Evolutionary conservation across 805 yeast species (phyloP).

Genomic region (Schizosaccharomyces octosporus): DNA sequence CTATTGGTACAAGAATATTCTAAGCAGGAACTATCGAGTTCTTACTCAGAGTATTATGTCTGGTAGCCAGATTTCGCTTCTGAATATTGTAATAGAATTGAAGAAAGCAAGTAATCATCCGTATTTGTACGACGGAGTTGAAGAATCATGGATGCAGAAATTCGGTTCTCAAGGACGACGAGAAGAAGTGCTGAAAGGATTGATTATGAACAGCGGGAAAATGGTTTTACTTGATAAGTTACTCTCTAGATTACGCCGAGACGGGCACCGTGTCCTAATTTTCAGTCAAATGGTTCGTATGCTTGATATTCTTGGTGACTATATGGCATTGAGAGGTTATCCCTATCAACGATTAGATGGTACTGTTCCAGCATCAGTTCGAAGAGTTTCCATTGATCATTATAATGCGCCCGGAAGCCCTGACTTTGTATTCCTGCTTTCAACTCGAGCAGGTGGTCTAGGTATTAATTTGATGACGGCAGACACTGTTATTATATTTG

Average conservation of each 20-base stretch:
- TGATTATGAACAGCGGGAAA: slow-evolving; percentile 93
- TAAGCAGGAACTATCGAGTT: slow-evolving; percentile 79
- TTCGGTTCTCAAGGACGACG: slow-evolving; percentile 30
- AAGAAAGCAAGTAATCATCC: slow-evolving; percentile 96
- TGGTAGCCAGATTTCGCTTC: slow-evolving; percentile 44
- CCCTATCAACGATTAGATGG: slow-evolving; percentile 89
- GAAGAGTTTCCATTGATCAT: slow-evolving; percentile 88
- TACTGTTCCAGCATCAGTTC: slow-evolving; percentile 78
- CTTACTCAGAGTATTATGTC: slow-evolving; percentile 28
- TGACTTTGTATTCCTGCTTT: slow-evolving; percentile 69
- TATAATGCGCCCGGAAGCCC: slow-evolving; percentile 81
- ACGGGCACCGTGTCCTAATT: slow-evolving; percentile 86
- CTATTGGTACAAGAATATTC: slow-evolving; percentile 75
- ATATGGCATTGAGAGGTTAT: slow-evolving; percentile 61
- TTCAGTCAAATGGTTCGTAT: slow-evolving; percentile 95
- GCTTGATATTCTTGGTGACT: slow-evolving; percentile 85
- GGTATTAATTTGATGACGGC: slow-evolving; percentile 98
- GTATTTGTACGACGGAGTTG: slow-evolving; percentile 79
- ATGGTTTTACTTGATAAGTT: slow-evolving; percentile 89
- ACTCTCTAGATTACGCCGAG: slow-evolving; percentile 58
- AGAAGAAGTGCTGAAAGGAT: slow-evolving; percentile 63
- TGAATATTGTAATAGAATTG: slow-evolving; percentile 84
- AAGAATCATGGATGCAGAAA: slow-evolving; percentile 48
- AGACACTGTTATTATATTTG: slow-evolving; percentile 91
- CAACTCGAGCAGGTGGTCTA: slow-evolving; percentile 96